phyloP scores from a whole-genome alignment of 805 yeast genomes.

The Zygosaccharomyces pseudorouxii region DNA sequence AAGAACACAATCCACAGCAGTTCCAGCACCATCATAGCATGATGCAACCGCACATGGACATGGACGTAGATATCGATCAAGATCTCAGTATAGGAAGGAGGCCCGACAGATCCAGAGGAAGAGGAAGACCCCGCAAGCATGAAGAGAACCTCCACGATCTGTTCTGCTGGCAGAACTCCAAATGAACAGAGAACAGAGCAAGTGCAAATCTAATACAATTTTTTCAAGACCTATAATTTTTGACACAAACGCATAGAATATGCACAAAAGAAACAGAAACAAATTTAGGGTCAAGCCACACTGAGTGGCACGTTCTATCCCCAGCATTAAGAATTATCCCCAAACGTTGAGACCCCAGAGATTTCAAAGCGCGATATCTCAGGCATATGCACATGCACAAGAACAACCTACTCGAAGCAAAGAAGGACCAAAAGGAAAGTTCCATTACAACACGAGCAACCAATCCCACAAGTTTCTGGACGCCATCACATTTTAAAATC shows the following conservation, averaged over 20 bases:
- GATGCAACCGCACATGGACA: not conserved
- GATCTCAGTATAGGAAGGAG: not conserved
- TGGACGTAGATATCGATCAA: not conserved
- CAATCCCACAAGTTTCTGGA: too few species aligned
- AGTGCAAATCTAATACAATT: too few species aligned
- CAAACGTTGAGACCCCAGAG: not conserved
- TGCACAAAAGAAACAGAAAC: not conserved
- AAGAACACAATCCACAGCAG: not conserved
- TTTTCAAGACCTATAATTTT: not conserved
- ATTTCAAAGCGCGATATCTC: not conserved
- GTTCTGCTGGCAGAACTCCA: constrained; percentile 23
- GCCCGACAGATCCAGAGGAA: constrained; percentile 3
- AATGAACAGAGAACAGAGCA: constrained; percentile 1
- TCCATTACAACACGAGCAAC: too few species aligned
- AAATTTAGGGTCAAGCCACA: not conserved
- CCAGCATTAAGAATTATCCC: not conserved
- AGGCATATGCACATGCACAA: too few species aligned
- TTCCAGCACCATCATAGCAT: not conserved
- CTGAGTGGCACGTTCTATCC: not conserved
- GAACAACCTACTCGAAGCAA: too few species aligned
- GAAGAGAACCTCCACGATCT: constrained; percentile 14
- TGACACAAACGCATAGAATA: not conserved
- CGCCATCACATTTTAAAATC: too few species aligned
- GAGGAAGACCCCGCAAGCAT: constrained; percentile 3
- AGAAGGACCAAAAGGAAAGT: too few species aligned